These are phyloP conservation scores for Collybiopsis confluens DNA, from an alignment of 768 basidiomycete genomes.

Conservation along the genomic window DNA sequence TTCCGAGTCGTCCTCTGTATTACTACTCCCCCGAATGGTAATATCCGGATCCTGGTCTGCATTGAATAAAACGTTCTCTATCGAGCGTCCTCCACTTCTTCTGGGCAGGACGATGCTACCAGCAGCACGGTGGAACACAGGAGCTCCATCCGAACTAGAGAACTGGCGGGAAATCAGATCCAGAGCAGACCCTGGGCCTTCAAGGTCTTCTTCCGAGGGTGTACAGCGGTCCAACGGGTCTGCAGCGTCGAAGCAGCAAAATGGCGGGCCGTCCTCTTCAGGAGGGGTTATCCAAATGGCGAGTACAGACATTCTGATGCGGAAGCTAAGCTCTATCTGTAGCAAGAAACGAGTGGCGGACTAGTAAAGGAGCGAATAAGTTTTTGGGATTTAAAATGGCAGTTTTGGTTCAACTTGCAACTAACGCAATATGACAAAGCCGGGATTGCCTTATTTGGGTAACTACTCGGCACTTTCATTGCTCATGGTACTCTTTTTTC, in stretches of 20 bases:
- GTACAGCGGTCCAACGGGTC: conserved; percentile 13
- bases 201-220: conserved; percentile 22
- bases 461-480: neutral
- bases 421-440: too few relatives aligned
- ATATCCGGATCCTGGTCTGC: conserved; percentile 16
- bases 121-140: conserved; percentile 18
- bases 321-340: too few relatives aligned
- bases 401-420: conserved; percentile 1
- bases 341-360: conserved; percentile 9
- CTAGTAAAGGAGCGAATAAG: conserved; percentile 5
- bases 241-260: conserved; percentile 55
- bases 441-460: too few relatives aligned
- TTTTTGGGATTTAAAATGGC: neutral
- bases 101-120: conserved; percentile 21
- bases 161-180: conserved; percentile 25
- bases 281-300: conserved; percentile 55
- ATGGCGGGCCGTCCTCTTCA: conserved; percentile 54
- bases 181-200: conserved; percentile 15
- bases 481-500: conserved; percentile 9
- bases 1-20: conserved; percentile 44
- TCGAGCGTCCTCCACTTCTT: conserved; percentile 18
- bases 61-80: conserved; percentile 26
- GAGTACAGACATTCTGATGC: conserved; percentile 21
- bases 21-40: conserved; percentile 12
- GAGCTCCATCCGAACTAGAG: conserved; percentile 14